These are phyloP conservation scores for Chytridiales sp. DNA, from an alignment of 371 early-diverging fungal species.

Conservation along the genomic window DNA sequence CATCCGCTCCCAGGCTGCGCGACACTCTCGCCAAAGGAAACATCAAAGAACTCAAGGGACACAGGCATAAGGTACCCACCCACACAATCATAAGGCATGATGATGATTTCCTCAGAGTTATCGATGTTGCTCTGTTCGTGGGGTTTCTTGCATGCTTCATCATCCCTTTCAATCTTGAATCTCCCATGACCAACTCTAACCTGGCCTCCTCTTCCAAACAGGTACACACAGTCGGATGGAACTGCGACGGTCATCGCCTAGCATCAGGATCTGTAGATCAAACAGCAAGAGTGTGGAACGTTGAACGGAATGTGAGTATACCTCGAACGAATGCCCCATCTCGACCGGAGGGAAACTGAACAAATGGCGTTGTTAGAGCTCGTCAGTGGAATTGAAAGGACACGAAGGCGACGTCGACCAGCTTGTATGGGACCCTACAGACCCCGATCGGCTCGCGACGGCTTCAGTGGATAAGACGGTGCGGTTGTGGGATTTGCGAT, in stretches of 20 bases:
- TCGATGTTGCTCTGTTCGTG: too few relatives aligned
- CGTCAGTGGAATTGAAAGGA: constrained; percentile 68
- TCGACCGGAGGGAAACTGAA: too few relatives aligned
- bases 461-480: constrained; percentile 84
- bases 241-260: constrained; percentile 34
- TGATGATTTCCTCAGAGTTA: constrained; percentile 1
- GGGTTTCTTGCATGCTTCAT: neutral
- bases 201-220: too few relatives aligned
- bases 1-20: neutral
- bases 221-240: constrained; percentile 46
- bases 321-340: too few relatives aligned
- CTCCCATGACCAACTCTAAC: too few relatives aligned
- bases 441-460: constrained; percentile 74
- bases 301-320: constrained; percentile 24
- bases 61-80: constrained; percentile 29
- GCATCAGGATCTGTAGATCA: constrained; percentile 48
- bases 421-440: constrained; percentile 78
- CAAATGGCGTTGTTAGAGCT: too few relatives aligned
- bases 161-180: constrained; percentile 3
- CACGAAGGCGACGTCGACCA: constrained; percentile 86
- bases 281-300: constrained; percentile 36
- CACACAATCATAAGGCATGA: neutral
- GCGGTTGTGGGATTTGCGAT: constrained; percentile 82
- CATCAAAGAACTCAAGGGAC: constrained; percentile 27
- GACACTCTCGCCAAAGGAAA: constrained; percentile 3